These are phyloP conservation scores for Plasmodium inui DNA, from an alignment of 169 alveolate species.

Conservation along the genomic window DNA sequence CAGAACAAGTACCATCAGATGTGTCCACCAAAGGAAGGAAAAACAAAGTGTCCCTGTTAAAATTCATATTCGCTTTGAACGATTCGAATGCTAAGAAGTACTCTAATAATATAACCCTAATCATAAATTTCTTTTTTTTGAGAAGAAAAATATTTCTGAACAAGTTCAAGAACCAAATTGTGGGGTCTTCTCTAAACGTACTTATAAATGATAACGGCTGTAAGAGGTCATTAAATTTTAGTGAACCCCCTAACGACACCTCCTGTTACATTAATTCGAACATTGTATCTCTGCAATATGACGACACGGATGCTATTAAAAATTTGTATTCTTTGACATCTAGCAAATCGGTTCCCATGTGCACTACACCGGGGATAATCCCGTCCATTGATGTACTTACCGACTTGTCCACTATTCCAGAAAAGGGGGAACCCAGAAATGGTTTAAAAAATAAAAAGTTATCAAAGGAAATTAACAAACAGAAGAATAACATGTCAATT, in stretches of 20 bases:
- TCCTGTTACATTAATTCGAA: slow-evolving; percentile 42
- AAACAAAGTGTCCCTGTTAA: slow-evolving; percentile 23
- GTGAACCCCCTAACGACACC: neutral
- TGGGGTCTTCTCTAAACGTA: slow-evolving; percentile 39
- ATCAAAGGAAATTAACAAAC: neutral
- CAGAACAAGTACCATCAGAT: neutral
- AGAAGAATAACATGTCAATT: neutral
- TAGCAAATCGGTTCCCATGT: neutral
- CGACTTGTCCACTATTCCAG: neutral
- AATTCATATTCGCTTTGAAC: slow-evolving; percentile 48
- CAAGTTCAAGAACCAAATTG: slow-evolving; percentile 18
- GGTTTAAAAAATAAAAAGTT: neutral
- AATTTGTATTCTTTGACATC: slow-evolving; percentile 11
- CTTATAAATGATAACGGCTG: slow-evolving; percentile 20
- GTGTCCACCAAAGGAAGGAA: neutral
- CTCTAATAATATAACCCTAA: slow-evolving; percentile 20
- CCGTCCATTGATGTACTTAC: neutral
- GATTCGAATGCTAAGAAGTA: neutral
- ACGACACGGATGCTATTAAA: neutral
- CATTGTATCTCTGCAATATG: slow-evolving; percentile 20
- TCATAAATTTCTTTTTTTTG: slow-evolving; percentile 21
- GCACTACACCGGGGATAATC: neutral
- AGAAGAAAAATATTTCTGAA: slow-evolving; percentile 26
- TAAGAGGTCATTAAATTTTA: slow-evolving; percentile 14
- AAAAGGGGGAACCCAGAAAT: neutral